These are phyloP conservation scores for Sugiyamaella sp. DNA, from an alignment of 1,139 yeast genomes.

Conservation along the genomic window DNA sequence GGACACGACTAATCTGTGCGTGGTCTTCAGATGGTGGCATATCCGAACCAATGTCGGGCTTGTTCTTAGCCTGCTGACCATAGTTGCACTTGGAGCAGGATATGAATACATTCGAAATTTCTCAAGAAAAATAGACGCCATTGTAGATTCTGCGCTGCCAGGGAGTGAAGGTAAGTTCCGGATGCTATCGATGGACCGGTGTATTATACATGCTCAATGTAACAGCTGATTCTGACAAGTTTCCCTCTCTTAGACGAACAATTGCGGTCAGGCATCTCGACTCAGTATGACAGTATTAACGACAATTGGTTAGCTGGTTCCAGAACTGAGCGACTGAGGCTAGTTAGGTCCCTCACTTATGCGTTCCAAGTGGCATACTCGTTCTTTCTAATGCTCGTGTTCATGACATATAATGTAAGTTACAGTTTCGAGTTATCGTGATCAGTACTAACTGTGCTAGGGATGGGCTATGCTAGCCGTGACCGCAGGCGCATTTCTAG, in stretches of 20 bases:
- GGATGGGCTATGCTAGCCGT: conserved; percentile 82
- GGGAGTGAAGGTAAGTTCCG: conserved; percentile 24
- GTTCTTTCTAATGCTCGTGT: conserved; percentile 69
- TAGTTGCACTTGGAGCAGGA: conserved; percentile 55
- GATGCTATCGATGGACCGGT: not conserved
- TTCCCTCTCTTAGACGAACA: conserved; percentile 18
- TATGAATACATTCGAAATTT: conserved; percentile 60
- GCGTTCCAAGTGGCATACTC: conserved; percentile 79
- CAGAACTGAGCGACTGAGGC: conserved; percentile 14
- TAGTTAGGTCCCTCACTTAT: conserved; percentile 45
- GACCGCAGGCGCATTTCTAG: conserved; percentile 66
- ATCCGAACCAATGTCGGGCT: conserved; percentile 57
- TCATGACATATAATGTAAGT: conserved; percentile 71
- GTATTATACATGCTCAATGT: not conserved
- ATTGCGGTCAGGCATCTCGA: conserved; percentile 20
- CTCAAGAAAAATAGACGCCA: conserved; percentile 38
- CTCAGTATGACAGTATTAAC: conserved; percentile 11
- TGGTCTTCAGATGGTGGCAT: conserved; percentile 81
- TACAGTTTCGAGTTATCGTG: not conserved
- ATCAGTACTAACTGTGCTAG: conserved; percentile 22
- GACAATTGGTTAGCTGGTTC: conserved; percentile 17
- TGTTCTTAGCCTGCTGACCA: conserved; percentile 53
- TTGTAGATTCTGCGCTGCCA: conserved; percentile 20
- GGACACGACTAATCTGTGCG: conserved; percentile 73
- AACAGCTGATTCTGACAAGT: conserved; percentile 6